Evolutionary conservation across 1,139 yeast species (phyloP).

Genomic region (Taphrina pruni): DNA sequence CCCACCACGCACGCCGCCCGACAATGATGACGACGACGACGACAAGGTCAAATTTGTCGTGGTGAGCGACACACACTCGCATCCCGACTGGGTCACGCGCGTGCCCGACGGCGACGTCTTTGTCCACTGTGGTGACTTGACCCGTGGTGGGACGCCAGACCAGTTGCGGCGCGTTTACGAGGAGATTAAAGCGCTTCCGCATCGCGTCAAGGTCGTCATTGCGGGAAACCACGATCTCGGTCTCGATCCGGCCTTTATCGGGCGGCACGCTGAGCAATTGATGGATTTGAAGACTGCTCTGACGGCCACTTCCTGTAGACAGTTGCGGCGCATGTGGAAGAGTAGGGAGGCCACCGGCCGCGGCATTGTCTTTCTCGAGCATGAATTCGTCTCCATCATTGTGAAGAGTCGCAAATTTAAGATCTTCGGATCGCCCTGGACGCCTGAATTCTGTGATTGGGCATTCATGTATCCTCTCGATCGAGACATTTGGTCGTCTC

Average conservation of each 20-base stretch:
- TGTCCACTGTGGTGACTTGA: conserved; percentile 38
- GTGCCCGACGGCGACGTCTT: conserved; percentile 37
- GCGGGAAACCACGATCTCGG: conserved; percentile 41
- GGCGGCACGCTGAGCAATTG: conserved; percentile 13
- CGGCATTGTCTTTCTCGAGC: conserved; percentile 30
- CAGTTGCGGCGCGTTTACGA: conserved; percentile 16
- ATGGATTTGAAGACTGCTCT: neutral
- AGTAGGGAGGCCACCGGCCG: conserved; percentile 21
- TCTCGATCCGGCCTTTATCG: conserved; percentile 28
- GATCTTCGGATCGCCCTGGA: conserved; percentile 32
- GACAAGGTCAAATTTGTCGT: conserved; percentile 18
- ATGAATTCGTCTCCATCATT: conserved; percentile 14
- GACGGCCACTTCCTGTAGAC: neutral
- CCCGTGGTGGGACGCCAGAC: conserved; percentile 18
- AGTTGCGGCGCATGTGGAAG: conserved; percentile 13
- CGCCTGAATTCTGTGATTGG: conserved; percentile 35
- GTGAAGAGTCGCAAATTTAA: neutral
- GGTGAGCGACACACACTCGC: conserved; percentile 33
- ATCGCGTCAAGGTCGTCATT: conserved; percentile 28
- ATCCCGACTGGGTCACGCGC: conserved; percentile 7
- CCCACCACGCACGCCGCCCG: neutral
- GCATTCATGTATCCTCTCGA: conserved; percentile 34
- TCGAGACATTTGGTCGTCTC: conserved; percentile 21
- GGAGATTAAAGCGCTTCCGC: conserved; percentile 32
- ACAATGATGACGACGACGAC: no score